Base-by-base conservation (phyloP, 441 rosid genomes). In the Geranium incanum region DNA sequence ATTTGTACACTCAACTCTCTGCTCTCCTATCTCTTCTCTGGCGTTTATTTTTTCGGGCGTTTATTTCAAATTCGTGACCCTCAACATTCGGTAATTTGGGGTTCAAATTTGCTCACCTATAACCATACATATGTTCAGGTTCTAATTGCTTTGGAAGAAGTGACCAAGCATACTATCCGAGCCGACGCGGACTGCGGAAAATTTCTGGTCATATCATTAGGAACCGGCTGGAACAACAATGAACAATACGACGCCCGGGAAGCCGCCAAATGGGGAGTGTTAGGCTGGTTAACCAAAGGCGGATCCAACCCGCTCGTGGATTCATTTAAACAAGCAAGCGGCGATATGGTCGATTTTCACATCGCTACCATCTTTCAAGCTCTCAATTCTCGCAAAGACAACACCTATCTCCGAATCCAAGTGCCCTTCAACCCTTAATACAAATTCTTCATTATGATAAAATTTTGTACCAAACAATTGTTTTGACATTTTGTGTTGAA, bases 321-420 rank as follows among this genome's bases (percentile, higher is more conserved):
- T 60, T 79, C 75, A 6, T 85, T 86, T 65, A 75, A 71, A 39
- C 82, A 85, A 12, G 85, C 87, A 6, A 83, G 87, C 73, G 81
- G 81, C 3, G 86, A 86, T 71, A 84, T 84, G 83, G 95, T 92
- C 57, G 85, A 91, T 69, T 83, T 77, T 60, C 89, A 86, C 71
- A 80, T 85, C 41, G 74, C 79, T 43, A 76, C 77, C 0, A 83
- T 86, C 5, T 90, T 90, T 57, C 77, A 80, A 75, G 13, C 57
- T 8, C 11, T 50, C 3, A n/a, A 50, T 15, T 50, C 57, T 8
- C 57, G 5, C 16, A 3, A 50, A 50, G 13, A 50, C 57, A 50
- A 15, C 57, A 8, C 57, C 57, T 50, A 50, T 15, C 57, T 50
- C 13, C 57, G 57, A 1, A 50, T 50, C 13, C 57, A 50, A 15